Evolutionary conservation across 192 early-diverging fungal genomes (phyloP), one percentile per base, ranked within the genome.

Genomic region (Entophlyctis helioformis): DNA sequence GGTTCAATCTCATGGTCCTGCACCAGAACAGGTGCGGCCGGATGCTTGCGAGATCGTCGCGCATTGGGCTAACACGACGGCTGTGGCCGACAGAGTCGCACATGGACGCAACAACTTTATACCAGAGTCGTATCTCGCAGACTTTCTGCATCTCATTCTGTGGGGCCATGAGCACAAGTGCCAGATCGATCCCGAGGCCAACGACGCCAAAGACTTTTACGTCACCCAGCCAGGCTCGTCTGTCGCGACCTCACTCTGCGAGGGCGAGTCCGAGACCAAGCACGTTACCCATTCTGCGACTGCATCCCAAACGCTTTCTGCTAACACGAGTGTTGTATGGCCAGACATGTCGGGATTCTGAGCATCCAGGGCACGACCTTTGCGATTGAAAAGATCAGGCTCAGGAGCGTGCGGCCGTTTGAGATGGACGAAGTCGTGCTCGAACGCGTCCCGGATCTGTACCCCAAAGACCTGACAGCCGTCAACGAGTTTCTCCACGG

Each of bases 111-210:
- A 76, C 34, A 85, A 72, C 66, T 84, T 87, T 57, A 88, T 97
- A 24, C 89, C 89, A 0, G 87, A 90, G 57, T 66, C 69, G n/a
- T 89, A 84, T 49, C 53, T 97, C 22, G 80, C 82, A 36, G 57
- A 67, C 13, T 89, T 89, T 54, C 56, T 97, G 25, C 65, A 97
- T 41, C 50, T 97, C 15, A 67, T 94, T 10, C 42, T 97, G 2
- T 97, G 93, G 93, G 93, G 93, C 4, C 93, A 97, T 54, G 93
- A 97, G 66, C 93, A 97, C 63, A 89, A 97, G 53, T 97, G 89
- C 54, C 60, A 67, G 34, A 81, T 95, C 12, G 80, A 87, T 32
- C 84, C 86, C 1, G 73, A 72, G 37, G 62, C 70, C 48, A 84
- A 79, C 56, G 64, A 70, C 12, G 62, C 74, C 18, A 59, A 67